Conservation (phyloP, 1,284 basidiomycete species). For the Athelia psychrophila region DNA sequence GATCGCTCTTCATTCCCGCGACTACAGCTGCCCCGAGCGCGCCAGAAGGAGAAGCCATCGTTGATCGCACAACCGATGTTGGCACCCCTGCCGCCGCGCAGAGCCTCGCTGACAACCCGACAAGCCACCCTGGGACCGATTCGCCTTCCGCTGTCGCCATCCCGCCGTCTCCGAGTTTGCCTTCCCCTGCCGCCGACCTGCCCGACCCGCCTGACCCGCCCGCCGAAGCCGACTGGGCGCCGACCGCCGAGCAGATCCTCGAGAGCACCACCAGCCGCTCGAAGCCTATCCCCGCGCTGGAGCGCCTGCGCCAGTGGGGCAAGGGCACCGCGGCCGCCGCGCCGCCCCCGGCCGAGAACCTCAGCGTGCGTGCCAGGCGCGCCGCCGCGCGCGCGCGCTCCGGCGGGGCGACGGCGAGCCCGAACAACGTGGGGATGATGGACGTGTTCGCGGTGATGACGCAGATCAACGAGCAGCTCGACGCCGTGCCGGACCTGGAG, state of each 20-base stretch:
- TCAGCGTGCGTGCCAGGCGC: conserved; percentile 15
- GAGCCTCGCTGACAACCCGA: too few species aligned
- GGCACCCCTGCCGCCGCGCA: too few species aligned
- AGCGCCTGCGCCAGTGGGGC: conserved; percentile 57
- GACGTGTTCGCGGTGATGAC: conserved; percentile 80
- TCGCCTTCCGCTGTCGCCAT: conserved; percentile 3
- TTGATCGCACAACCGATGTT: too few species aligned
- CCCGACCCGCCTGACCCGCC: conserved; percentile 15
- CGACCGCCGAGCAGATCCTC: conserved; percentile 59
- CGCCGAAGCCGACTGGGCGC: conserved; percentile 44
- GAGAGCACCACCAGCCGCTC: conserved; percentile 76
- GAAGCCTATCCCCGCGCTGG: conserved; percentile 73
- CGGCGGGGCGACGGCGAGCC: neutral
- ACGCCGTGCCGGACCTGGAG: conserved; percentile 66
- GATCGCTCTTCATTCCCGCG: too few species aligned
- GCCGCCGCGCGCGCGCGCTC: conserved; percentile 7
- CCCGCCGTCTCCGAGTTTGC: conserved; percentile 15
- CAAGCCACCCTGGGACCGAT: conserved; percentile 6
- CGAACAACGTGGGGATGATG: conserved; percentile 65
- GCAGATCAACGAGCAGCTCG: conserved; percentile 86
- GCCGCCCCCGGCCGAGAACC: conserved; percentile 4
- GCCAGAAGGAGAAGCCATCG: too few species aligned
- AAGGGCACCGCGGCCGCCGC: neutral
- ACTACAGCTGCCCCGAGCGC: too few species aligned
- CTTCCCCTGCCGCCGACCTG: neutral